Conservation (phyloP, 2,329 filamentous ascomycete species). For the Epichloe aotearoae region DNA sequence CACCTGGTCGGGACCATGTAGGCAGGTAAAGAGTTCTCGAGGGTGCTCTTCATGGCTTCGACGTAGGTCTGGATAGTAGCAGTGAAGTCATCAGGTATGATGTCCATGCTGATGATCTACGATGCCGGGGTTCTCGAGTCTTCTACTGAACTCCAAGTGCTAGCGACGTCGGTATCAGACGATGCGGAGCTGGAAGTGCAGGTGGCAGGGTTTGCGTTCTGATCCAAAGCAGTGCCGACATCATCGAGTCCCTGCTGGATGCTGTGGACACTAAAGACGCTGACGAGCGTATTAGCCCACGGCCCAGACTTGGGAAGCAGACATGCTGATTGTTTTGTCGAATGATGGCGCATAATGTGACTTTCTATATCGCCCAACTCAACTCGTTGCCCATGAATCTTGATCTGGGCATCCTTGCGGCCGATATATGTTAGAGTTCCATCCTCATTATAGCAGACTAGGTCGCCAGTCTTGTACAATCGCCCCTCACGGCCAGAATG, state of each 20-base stretch:
- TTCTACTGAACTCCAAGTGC: background rate
- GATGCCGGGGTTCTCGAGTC: background rate
- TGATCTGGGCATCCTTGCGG: constrained; percentile 40
- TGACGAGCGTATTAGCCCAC: constrained; percentile 5
- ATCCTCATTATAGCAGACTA: constrained; percentile 19
- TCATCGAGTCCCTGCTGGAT: background rate
- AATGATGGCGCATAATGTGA: constrained; percentile 4
- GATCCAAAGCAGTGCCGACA: background rate
- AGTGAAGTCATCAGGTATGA: background rate
- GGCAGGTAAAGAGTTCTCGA: constrained; percentile 5
- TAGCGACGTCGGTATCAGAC: background rate
- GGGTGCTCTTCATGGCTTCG: constrained; percentile 5
- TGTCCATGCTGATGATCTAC: background rate
- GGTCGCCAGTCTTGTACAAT: constrained; percentile 23
- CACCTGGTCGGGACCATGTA: constrained; percentile 11
- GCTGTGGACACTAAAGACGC: constrained; percentile 1
- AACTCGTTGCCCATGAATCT: constrained; percentile 38
- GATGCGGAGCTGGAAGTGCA: background rate
- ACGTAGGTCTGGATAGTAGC: background rate
- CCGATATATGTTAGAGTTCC: constrained; percentile 27
- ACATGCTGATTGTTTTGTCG: background rate
- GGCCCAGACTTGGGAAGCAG: background rate
- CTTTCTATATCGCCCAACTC: constrained; percentile 8
- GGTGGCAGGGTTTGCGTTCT: background rate
- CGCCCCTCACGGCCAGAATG: constrained; percentile 3